These are phyloP conservation scores for Penicillium concentricum DNA, from an alignment of 2,329 filamentous ascomycete genomes.

Conservation along the genomic window DNA sequence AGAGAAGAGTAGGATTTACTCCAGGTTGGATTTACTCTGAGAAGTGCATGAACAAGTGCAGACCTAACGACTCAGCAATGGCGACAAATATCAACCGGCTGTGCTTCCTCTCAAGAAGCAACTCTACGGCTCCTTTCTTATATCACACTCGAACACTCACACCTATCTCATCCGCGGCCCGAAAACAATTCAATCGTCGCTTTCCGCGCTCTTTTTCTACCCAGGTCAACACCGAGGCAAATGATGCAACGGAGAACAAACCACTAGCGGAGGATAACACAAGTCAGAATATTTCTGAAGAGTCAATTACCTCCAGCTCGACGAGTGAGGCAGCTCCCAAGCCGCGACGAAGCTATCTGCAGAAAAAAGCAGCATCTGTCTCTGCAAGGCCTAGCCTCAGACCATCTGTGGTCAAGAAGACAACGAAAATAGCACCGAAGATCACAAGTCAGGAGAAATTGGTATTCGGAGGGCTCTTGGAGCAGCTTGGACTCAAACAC, in stretches of 20 bases:
- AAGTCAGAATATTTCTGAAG: constrained; percentile 2
- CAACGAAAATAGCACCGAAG: constrained; percentile 7
- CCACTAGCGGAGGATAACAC: not conserved
- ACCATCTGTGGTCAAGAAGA: not conserved
- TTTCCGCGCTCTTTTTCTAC: constrained; percentile 19
- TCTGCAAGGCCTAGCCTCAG: not conserved
- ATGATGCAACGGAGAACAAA: not conserved
- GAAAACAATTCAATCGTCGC: constrained; percentile 6
- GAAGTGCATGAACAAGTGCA: not conserved
- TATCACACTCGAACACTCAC: constrained; percentile 68
- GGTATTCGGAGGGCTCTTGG: constrained; percentile 22
- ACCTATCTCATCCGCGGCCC: constrained; percentile 9
- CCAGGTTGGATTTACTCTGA: not conserved
- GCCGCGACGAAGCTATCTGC: constrained; percentile 26
- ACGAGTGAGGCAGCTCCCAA: not conserved
- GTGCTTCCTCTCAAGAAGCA: constrained; percentile 27
- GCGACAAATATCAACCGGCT: constrained; percentile 31
- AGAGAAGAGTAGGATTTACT: not conserved
- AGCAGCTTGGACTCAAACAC: constrained; percentile 12
- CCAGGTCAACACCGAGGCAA: constrained; percentile 1
- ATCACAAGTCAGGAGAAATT: constrained; percentile 24
- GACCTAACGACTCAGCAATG: constrained; percentile 23
- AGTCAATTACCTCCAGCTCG: not conserved
- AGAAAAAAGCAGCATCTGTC: constrained; percentile 18
- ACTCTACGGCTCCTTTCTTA: constrained; percentile 62